Percentiles rank a stretch among this genome's conserved stretches.
These are phyloP conservation scores for Madurella mycetomatis DNA, from an alignment of 2,329 filamentous ascomycete species.

Conservation along the genomic window DNA sequence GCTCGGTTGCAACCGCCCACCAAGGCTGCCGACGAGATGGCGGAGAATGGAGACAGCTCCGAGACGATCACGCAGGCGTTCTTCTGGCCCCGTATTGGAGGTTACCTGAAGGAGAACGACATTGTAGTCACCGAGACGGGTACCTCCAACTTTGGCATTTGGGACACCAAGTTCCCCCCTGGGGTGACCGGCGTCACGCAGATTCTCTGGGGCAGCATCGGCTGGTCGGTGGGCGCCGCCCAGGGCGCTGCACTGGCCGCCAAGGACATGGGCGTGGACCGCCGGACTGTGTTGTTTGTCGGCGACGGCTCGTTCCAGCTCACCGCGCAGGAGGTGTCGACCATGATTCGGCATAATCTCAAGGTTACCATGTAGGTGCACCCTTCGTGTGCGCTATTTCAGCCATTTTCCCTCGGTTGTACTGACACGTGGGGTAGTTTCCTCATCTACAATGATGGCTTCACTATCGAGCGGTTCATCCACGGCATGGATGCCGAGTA, in stretches of 20 bases:
- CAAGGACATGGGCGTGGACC: constrained; percentile 55
- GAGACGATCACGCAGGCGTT: constrained; percentile 61
- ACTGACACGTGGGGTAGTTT: constrained; percentile 46
- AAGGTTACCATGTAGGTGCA: constrained; percentile 67
- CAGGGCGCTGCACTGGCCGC: constrained; percentile 69
- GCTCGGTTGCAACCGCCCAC: constrained; percentile 48
- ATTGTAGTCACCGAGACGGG: constrained; percentile 84
- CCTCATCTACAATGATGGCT: constrained; percentile 82
- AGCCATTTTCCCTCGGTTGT: not conserved
- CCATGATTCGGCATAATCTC: constrained; percentile 71
- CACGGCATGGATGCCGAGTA: constrained; percentile 76
- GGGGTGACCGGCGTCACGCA: constrained; percentile 78
- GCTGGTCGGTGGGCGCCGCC: constrained; percentile 55
- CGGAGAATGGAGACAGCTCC: constrained; percentile 37
- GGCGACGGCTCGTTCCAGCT: constrained; percentile 85
- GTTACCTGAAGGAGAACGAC: constrained; percentile 63
- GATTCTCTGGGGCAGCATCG: constrained; percentile 66
- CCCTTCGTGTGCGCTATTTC: not conserved
- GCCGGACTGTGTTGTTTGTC: constrained; percentile 78
- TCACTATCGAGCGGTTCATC: constrained; percentile 84
- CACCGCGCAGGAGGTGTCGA: constrained; percentile 77
- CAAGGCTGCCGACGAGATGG: constrained; percentile 48
- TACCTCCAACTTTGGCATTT: constrained; percentile 83
- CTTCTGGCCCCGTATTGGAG: constrained; percentile 73
- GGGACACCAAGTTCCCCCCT: constrained; percentile 74